Evolutionary conservation across 805 yeast species (phyloP), one percentile per base, ranked within the genome.

Genomic region (Hanseniaspora lindneri): DNA sequence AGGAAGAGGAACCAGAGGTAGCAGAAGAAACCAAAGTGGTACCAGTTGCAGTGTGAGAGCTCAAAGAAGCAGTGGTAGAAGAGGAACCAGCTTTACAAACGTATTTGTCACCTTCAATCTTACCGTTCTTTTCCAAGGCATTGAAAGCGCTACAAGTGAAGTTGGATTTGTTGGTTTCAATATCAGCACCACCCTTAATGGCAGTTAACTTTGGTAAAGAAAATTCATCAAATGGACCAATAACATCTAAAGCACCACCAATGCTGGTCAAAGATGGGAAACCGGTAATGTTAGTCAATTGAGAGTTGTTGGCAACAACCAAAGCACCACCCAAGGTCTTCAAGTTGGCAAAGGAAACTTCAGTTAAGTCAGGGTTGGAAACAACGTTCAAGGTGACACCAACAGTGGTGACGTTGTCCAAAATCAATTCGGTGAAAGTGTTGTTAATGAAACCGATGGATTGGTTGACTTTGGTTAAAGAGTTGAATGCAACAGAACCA

Each of bases 291-390:
- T 73, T 59, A 43, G 63, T 66, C 64, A 89, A 78, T 49, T 73
- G 67, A 55, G 84, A 70, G 82, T 92, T 92, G 79, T 87, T 85
- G 55, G 83, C 77, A 63, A 92, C 71, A 60, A 76, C 80, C 67
- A 92, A 83, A 68, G 96, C 98, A 76, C 98, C 97, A 66, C 89
- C 94, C 60, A 92, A 71, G 43, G 74, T 55, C 53, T 79, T 72
- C 68, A 92, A 77, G 63, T 73, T 66, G 46, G 83, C 71, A 74
- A 86, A 81, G 56, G 80, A 77, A 52, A 83, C 56, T 58, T 70
- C 73, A 59, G 76, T 74, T 66, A 92, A 77, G 49, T 82, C 75
- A 54, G 75, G 73, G 76, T 92, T 92, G 57, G 80, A 71, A 64
- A 70, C 70, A 60, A 92, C 68, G 55, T 88, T 68, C 60, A 92